Base-by-base conservation (phyloP, 2,329 filamentous ascomycete species). In the Colletotrichum lupini region DNA sequence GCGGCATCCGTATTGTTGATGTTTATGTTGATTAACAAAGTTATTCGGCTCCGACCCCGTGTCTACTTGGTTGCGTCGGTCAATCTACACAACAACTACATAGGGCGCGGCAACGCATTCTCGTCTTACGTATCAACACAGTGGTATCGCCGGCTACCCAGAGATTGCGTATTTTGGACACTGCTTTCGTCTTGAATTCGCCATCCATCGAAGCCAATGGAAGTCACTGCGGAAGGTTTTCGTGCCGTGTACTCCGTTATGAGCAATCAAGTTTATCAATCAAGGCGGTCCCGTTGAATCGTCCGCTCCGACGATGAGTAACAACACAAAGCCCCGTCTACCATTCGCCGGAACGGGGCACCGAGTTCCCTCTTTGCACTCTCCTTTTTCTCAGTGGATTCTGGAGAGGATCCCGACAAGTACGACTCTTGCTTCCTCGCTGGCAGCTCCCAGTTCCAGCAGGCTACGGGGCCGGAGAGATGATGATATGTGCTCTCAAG, bases 381-480 rank as follows among this genome's bases (percentile, higher is more conserved):
- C 46, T 16, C 24, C 37, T 30, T 63, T 32, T 30, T 19, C n/a
- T n/a, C 46, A 19, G 53, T 22, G 53, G 46, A 55, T 28, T 55
- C 22, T 5, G 14, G 61, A 63, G 22, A 52, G 60, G 46, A 63
- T 35, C 16, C 8, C 52, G 52, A 49, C 14, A 55, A 30, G 46
- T 64, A 53, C 55, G 61, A 55, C 62, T 65, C 62, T 65, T 65
- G 32, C 22, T 57, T 57, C 35, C 49, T 68, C 37, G 58, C 65
- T 26, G 58, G 57, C 57, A 57, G 58, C 46, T 68, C 65, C 68
- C 28, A 68, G 64, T 62, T 58, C 68, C 28, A 68, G 64, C 28
- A 63, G 24, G 28, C 26, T 49, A 67, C 37, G 64, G 35, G 28
- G 11, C 26, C 65, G 16, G 32, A 53, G 30, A 37, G 28, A 37